A percentile compares a stretch with the other conserved stretches of the same genome.
These are phyloP conservation scores for Paecilomyces sp. DNA, from an alignment of 2,329 filamentous ascomycete species.

Conservation along the genomic window DNA sequence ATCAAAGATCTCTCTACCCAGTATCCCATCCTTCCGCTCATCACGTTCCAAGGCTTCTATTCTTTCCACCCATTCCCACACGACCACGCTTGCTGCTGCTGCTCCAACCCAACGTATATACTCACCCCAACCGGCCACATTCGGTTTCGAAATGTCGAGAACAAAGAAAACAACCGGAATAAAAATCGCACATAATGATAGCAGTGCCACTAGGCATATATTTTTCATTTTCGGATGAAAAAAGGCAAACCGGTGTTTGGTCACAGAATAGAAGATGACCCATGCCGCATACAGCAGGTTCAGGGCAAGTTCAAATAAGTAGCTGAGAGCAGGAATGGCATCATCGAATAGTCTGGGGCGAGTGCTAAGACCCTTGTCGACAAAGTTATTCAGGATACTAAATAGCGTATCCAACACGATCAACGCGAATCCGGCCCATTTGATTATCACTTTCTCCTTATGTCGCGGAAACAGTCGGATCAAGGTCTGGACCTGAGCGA, in stretches of 20 bases:
- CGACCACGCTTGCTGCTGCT: slow-evolving; percentile 88
- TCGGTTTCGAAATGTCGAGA: slow-evolving; percentile 76
- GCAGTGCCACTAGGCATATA: slow-evolving; percentile 69
- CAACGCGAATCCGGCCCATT: slow-evolving; percentile 93
- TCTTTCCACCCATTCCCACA: slow-evolving; percentile 96
- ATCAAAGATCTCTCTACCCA: slow-evolving; percentile 86
- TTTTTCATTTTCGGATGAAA: slow-evolving; percentile 88
- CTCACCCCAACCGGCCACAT: slow-evolving; percentile 86
- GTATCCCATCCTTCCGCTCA: slow-evolving; percentile 86
- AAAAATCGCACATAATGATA: slow-evolving; percentile 74
- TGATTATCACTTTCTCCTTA: slow-evolving; percentile 96
- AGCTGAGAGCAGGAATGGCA: slow-evolving; percentile 83
- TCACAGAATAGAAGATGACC: slow-evolving; percentile 89
- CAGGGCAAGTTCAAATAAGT: slow-evolving; percentile 81
- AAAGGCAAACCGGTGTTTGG: slow-evolving; percentile 84
- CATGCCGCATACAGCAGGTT: slow-evolving; percentile 85
- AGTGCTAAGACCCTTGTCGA: slow-evolving; percentile 39
- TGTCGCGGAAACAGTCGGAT: slow-evolving; percentile 94
- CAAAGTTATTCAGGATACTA: slow-evolving; percentile 83
- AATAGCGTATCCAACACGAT: slow-evolving; percentile 89
- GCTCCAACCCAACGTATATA: slow-evolving; percentile 96
- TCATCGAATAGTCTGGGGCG: slow-evolving; percentile 74
- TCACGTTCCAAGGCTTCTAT: slow-evolving; percentile 89
- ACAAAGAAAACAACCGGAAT: slow-evolving; percentile 92
- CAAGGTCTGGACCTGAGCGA: slow-evolving; percentile 92